These are phyloP conservation scores for Cyberlindnera euphorbiiphila DNA, from an alignment of 805 yeast genomes.

Conservation along the genomic window DNA sequence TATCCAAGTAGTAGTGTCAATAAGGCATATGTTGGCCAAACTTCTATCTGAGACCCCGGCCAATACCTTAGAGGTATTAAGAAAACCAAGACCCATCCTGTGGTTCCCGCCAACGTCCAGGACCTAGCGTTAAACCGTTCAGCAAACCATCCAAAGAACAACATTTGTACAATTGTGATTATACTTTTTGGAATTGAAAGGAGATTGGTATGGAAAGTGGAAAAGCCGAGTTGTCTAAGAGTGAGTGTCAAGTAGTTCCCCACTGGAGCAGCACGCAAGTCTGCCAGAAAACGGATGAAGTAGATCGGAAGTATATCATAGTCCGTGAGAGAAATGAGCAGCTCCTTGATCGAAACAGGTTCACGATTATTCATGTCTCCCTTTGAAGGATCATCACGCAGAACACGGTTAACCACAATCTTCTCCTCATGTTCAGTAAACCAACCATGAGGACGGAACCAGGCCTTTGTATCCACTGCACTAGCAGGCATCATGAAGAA, in stretches of 20 bases:
- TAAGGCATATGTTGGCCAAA: constrained; percentile 42
- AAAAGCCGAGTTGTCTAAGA: constrained; percentile 47
- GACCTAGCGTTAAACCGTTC: constrained; percentile 35
- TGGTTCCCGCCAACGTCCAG: constrained; percentile 26
- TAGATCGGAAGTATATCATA: constrained; percentile 56
- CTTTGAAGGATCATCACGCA: constrained; percentile 61
- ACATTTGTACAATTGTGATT: constrained; percentile 34
- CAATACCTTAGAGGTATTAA: constrained; percentile 35
- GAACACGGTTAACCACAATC: constrained; percentile 52
- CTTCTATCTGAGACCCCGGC: constrained; percentile 36
- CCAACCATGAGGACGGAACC: constrained; percentile 49
- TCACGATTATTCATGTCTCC: constrained; percentile 65
- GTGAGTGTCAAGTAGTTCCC: constrained; percentile 44
- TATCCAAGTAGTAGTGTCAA: constrained; percentile 36
- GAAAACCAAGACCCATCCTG: constrained; percentile 37
- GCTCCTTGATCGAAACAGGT: constrained; percentile 39
- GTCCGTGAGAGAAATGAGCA: constrained; percentile 41
- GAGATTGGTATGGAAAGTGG: constrained; percentile 48
- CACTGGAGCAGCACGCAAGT: constrained; percentile 37
- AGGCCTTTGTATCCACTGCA: constrained; percentile 47
- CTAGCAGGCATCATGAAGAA: constrained; percentile 53
- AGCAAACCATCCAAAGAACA: constrained; percentile 35
- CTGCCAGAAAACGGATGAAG: constrained; percentile 40
- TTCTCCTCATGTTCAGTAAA: constrained; percentile 51
- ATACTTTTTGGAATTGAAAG: constrained; percentile 48